Conservation (phyloP, 805 yeast genomes). For the Kuraishia cidri region DNA sequence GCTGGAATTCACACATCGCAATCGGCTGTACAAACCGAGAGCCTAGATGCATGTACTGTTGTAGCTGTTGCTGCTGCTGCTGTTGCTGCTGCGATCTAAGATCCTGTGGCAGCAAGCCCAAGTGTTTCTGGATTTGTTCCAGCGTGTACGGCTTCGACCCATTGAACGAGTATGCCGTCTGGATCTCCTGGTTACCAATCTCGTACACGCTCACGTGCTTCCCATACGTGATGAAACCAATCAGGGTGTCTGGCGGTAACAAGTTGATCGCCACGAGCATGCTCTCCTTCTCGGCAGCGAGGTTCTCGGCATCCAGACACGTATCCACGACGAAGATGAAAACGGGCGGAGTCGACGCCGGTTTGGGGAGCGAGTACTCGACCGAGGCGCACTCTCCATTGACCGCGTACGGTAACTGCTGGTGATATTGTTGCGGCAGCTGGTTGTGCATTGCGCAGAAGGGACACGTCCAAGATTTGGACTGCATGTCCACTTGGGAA, state of each 20-base stretch:
- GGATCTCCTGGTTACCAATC: slow-evolving; percentile 24
- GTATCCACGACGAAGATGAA: slow-evolving; percentile 51
- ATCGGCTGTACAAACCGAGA: slow-evolving; percentile 38
- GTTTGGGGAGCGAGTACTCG: slow-evolving; percentile 32
- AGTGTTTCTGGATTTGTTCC: slow-evolving; percentile 33
- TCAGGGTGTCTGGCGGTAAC: slow-evolving; percentile 44
- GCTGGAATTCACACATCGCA: slow-evolving; percentile 38
- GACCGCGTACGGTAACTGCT: slow-evolving; percentile 24
- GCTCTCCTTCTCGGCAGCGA: slow-evolving; percentile 41
- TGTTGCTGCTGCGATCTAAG: slow-evolving; percentile 10
- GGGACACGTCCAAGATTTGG: slow-evolving; percentile 43
- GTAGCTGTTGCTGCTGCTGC: slow-evolving; percentile 10
- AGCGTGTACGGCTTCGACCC: slow-evolving; percentile 43
- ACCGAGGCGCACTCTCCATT: slow-evolving; percentile 34
- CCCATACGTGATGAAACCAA: slow-evolving; percentile 54
- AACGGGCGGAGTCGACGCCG: slow-evolving; percentile 28
- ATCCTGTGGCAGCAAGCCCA: slow-evolving; percentile 33
- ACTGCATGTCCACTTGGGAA: slow-evolving; percentile 23
- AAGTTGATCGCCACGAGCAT: slow-evolving; percentile 28
- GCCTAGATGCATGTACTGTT: slow-evolving; percentile 11
- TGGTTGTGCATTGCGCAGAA: slow-evolving; percentile 42
- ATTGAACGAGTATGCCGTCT: slow-evolving; percentile 37
- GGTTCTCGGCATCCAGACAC: slow-evolving; percentile 41
- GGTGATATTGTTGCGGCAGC: slow-evolving; percentile 15
- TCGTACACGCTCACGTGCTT: slow-evolving; percentile 53